These are phyloP conservation scores for Ceratobasidium sp. DNA, from an alignment of 1,284 basidiomycete genomes.

Conservation along the genomic window DNA sequence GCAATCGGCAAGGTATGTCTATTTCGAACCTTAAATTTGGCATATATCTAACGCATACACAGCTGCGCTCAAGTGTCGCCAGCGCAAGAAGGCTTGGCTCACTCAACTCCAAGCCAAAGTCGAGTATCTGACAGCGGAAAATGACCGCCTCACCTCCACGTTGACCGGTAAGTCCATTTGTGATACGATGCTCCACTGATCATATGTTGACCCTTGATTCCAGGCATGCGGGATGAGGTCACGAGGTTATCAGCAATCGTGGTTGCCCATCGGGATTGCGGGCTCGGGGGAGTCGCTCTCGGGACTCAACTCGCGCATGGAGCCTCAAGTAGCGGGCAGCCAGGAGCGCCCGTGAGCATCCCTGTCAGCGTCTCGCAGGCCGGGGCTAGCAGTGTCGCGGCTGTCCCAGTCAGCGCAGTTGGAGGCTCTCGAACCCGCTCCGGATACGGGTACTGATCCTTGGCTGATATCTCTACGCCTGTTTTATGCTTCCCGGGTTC, in stretches of 20 bases:
- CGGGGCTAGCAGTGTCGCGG: slow-evolving; percentile 20
- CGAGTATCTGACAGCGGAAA: slow-evolving; percentile 90
- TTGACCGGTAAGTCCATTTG: slow-evolving; percentile 35
- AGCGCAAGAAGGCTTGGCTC: slow-evolving; percentile 99
- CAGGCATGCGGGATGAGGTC: slow-evolving; percentile 82
- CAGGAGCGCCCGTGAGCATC: slow-evolving; percentile 47
- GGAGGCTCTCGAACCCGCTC: slow-evolving; percentile 41
- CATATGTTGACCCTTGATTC: slow-evolving; percentile 60
- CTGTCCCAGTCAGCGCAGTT: slow-evolving; percentile 40
- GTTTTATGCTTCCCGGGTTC: slow-evolving; percentile 1
- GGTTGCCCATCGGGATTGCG: slow-evolving; percentile 60
- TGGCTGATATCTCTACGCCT: slow-evolving; percentile 7
- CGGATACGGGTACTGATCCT: slow-evolving; percentile 40
- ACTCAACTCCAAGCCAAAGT: slow-evolving; percentile 93
- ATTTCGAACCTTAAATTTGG: slow-evolving; percentile 12
- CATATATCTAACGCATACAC: slow-evolving; percentile 39
- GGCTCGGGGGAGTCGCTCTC: slow-evolving; percentile 49
- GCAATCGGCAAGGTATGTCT: slow-evolving; percentile 88
- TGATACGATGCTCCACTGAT: slow-evolving; percentile 58
- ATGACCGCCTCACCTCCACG: slow-evolving; percentile 87
- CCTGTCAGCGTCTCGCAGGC: slow-evolving; percentile 47
- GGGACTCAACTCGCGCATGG: slow-evolving; percentile 43
- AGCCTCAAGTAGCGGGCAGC: slow-evolving; percentile 14
- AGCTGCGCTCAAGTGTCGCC: slow-evolving; percentile 98
- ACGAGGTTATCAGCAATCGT: slow-evolving; percentile 80